Base-by-base conservation (phyloP, 169 alveolate species). In the Plasmodium vinckei region DNA sequence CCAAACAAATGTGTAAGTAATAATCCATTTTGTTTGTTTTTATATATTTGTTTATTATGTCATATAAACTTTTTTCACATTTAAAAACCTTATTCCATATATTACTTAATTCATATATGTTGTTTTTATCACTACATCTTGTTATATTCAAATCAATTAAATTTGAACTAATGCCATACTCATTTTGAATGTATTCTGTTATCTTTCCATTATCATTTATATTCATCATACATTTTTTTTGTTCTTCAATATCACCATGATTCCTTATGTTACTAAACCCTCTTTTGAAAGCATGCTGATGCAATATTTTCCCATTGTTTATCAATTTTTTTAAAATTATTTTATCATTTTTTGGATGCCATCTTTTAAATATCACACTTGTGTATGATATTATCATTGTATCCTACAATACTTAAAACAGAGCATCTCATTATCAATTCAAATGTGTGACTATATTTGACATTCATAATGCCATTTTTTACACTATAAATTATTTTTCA, bases 51-150 rank as follows among this genome's bases (percentile, higher is more conserved):
- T 64, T 75, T 46, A 75, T 75, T 19, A 75, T 73, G 19, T 75
- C 56, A 46, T 61, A 61, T 46, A 75, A 49, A 49, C 73, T 67
- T 56, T 75, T 75, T 75, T 75, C 88, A 63, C 88, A 75, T 6
- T 75, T 75, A 44, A 75, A 75, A 49, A 75, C 61, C 42, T 33
- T 19, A 64, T 49, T 75, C 88, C 88, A 75, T 13, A 44, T 75
- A 10, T 21, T 61, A 19, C 72, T 64, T 25, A 75, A 13, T 15
- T 75, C 73, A 44, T 46, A 75, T 15, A 75, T 49, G 51, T 63
- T 21, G 7, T 63, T 23, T 47, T 63, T 73, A 10, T 47, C 59
- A 61, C 33, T 17, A 46, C 27, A 47, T 25, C 60, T 23, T 63
- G 46, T 53, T 53, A 75, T 63, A 23, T 49, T 64, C 4, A 60